Base-by-base conservation (phyloP, 352 stramenopile species). In the Pythium coloratum region DNA sequence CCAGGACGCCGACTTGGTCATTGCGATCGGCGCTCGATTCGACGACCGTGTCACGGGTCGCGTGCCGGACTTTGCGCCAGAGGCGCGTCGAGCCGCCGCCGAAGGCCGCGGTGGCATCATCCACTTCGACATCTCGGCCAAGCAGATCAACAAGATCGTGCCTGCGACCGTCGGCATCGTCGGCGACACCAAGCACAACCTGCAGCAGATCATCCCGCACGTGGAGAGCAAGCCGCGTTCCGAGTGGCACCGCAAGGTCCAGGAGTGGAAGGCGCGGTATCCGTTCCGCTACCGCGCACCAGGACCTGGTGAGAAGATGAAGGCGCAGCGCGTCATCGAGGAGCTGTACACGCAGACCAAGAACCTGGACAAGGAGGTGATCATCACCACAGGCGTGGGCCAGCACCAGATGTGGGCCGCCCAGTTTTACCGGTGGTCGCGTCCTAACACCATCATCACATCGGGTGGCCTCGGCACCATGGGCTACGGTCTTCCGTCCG, bases 401-500 rank as follows among this genome's bases (percentile, higher is more conserved):
- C 96, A 98, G 78, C 96, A 99, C 72, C 96, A 99, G 82, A 99
- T 99, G 96, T 97, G 96, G 78, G 91, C 96, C 12, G 96, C 96
- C 30, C 96, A 99, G 82, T 97, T 98, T 65, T 97, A 98, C 73
- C 96, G 94, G 40, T 99, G 94, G 94, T 97, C 84, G n/a, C 69
- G 94, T 53, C 96, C 96, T 28, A 90, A 97, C 76, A 88, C 96
- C 76, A 89, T 98, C 76, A 92, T 99, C 50, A 97, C 89, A 16
- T 98, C 90, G 36, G 96, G 94, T 42, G 97, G 94, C 40, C 77
- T 98, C 34, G 96, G 96, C 64, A 99, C 96, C 6, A 99, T 99
- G 96, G 96, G 96, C 62, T 98, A 97, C 66, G 92, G 94, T 49
- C 78, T 98, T 14, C 95, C 95, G 7, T 94, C 96, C 20, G 92